A percentile compares a stretch with the other conserved stretches of the same genome.
Evolutionary conservation across 176 grass and related monocot genomes (phyloP).

Genomic region (Ampelocalamus luodianensis): DNA sequence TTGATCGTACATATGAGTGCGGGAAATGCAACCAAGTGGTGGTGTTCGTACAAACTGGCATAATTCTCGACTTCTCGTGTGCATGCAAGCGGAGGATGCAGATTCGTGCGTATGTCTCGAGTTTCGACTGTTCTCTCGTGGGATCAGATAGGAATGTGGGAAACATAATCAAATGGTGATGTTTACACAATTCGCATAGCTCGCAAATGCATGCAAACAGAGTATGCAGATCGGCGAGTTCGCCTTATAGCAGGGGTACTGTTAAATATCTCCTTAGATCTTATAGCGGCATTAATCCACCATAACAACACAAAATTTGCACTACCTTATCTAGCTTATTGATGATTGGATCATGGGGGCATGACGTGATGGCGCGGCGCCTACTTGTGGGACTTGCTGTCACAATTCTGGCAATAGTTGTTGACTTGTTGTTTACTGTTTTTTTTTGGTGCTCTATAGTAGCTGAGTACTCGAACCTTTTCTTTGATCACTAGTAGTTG

Average conservation of each 20-base stretch:
- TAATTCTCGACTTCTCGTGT: not conserved
- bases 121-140: not conserved
- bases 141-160: not conserved
- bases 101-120: not conserved
- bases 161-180: not conserved
- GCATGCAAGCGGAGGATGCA: slow-evolving; percentile 47
- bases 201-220: slow-evolving; percentile 5
- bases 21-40: not conserved
- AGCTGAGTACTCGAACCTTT: not conserved
- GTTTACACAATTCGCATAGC: not conserved
- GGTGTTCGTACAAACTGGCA: not conserved
- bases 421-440: slow-evolving; percentile 21
- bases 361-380: slow-evolving; percentile 26
- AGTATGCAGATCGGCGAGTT: not conserved
- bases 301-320: not conserved
- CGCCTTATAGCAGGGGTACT: slow-evolving; percentile 1
- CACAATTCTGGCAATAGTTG: slow-evolving; percentile 20
- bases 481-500: slow-evolving; percentile 35
- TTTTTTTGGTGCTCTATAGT: slow-evolving; percentile 24
- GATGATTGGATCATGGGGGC: slow-evolving; percentile 38
- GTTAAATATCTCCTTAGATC: slow-evolving; percentile 3
- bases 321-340: not conserved
- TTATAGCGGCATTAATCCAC: not conserved
- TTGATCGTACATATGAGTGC: not conserved
- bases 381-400: slow-evolving; percentile 28